phyloP scores from a whole-genome alignment of 106 monocot genomes.

The Xerophyta viscosa region DNA sequence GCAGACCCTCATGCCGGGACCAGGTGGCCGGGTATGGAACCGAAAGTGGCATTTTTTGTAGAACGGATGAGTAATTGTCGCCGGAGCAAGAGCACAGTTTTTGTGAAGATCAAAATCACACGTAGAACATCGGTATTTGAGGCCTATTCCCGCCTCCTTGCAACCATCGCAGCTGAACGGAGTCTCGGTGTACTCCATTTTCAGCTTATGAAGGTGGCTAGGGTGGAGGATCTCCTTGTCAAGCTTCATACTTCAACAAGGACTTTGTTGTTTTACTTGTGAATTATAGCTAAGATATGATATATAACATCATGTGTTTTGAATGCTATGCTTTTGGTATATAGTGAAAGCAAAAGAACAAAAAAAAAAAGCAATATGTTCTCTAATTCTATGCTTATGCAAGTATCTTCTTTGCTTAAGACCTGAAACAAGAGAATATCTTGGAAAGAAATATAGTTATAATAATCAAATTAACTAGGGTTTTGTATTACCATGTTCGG shows the following conservation, averaged over 20 bases:
- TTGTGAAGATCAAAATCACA: slow-evolving; percentile 63
- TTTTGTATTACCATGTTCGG: too few species aligned
- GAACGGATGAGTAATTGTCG: slow-evolving; percentile 22
- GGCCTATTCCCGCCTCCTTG: slow-evolving; percentile 49
- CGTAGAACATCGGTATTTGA: slow-evolving; percentile 31
- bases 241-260: slow-evolving; percentile 37
- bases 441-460: neutral
- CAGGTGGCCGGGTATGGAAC: slow-evolving; percentile 32
- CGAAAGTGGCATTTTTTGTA: slow-evolving; percentile 46
- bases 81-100: slow-evolving; percentile 29
- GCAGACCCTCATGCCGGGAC: slow-evolving; percentile 16
- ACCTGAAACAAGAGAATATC: slow-evolving; percentile 13
- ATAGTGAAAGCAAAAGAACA: too few species aligned
- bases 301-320: too few species aligned
- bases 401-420: slow-evolving; percentile 27
- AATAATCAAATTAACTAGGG: neutral
- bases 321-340: too few species aligned
- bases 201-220: slow-evolving; percentile 35
- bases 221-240: slow-evolving; percentile 41
- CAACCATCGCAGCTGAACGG: slow-evolving; percentile 59
- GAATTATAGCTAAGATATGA: too few species aligned
- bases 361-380: too few species aligned
- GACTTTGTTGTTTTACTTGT: too few species aligned
- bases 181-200: slow-evolving; percentile 31
- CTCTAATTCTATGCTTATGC: slow-evolving; percentile 12